A percentile compares a stretch with the other conserved stretches of the same genome.
These are phyloP conservation scores for Diaporthe capsici DNA, from an alignment of 2,329 filamentous ascomycete species.

Conservation along the genomic window DNA sequence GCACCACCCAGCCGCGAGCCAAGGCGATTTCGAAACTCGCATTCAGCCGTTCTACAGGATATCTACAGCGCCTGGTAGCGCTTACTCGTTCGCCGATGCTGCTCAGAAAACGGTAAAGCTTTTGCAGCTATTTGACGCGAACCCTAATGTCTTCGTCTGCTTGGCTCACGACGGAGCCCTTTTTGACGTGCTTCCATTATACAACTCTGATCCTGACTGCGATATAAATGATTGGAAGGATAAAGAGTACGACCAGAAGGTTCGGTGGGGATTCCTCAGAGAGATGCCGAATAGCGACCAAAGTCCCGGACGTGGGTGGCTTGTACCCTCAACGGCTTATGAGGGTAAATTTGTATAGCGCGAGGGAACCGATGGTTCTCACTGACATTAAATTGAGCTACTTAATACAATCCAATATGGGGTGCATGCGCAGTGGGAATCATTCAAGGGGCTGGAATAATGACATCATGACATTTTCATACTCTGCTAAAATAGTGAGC, in stretches of 20 bases:
- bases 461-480: not conserved
- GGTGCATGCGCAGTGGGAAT: too few species aligned
- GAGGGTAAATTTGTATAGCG: not conserved
- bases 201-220: not conserved
- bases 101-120: slow-evolving; percentile 12
- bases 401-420: too few species aligned
- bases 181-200: not conserved
- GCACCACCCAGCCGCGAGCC: slow-evolving; percentile 5
- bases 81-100: slow-evolving; percentile 1
- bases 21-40: not conserved
- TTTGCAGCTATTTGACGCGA: not conserved
- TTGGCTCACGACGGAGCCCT: slow-evolving; percentile 12
- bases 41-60: not conserved
- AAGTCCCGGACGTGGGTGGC: not conserved
- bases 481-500: not conserved
- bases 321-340: not conserved
- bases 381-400: too few species aligned
- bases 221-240: slow-evolving; percentile 8
- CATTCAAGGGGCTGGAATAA: not conserved
- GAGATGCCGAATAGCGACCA: not conserved
- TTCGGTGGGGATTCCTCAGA: not conserved
- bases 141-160: not conserved
- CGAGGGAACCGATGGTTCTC: not conserved
- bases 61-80: not conserved
- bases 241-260: not conserved